These are phyloP conservation scores for Colletotrichum liaoningense DNA, from an alignment of 2,329 filamentous ascomycete species.

Conservation along the genomic window DNA sequence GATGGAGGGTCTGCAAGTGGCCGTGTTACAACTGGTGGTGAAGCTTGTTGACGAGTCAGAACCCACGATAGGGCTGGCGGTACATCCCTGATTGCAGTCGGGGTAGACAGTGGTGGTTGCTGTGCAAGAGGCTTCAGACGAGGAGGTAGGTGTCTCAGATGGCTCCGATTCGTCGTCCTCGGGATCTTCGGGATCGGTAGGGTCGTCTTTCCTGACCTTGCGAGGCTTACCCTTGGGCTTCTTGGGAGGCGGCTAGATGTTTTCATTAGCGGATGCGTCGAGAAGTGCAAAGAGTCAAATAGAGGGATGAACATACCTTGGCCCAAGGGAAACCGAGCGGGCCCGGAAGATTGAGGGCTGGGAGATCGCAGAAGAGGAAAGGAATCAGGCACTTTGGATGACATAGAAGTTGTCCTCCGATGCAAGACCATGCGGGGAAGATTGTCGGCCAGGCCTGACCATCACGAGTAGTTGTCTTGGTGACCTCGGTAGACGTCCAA, in stretches of 20 bases:
- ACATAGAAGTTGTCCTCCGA: constrained; percentile 4
- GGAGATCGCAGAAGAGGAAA: background rate
- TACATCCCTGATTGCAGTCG: constrained; percentile 22
- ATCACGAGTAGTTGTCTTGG: constrained; percentile 3
- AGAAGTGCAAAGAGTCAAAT: background rate
- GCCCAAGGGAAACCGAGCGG: constrained; percentile 34
- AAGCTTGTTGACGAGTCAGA: background rate
- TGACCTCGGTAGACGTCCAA: constrained; percentile 13
- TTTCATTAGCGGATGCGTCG: background rate
- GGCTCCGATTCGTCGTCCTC: constrained; percentile 14
- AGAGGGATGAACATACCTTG: constrained; percentile 42
- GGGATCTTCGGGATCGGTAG: constrained; percentile 3
- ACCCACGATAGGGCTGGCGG: constrained; percentile 3
- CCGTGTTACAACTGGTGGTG: constrained; percentile 21
- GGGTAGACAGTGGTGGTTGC: constrained; percentile 15
- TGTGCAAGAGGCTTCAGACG: constrained; percentile 23
- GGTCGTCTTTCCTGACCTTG: constrained; percentile 5
- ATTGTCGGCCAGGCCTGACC: constrained; percentile 7
- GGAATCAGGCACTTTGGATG: constrained; percentile 14
- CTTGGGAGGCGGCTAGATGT: background rate
- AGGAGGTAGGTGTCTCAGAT: background rate
- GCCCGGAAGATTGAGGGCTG: background rate
- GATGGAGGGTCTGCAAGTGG: constrained; percentile 20
- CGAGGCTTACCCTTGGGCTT: constrained; percentile 9
- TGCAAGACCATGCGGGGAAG: constrained; percentile 17